Evolutionary conservation across 192 early-diverging fungal species (phyloP).

Genomic region (Spizellomyces sp.): DNA sequence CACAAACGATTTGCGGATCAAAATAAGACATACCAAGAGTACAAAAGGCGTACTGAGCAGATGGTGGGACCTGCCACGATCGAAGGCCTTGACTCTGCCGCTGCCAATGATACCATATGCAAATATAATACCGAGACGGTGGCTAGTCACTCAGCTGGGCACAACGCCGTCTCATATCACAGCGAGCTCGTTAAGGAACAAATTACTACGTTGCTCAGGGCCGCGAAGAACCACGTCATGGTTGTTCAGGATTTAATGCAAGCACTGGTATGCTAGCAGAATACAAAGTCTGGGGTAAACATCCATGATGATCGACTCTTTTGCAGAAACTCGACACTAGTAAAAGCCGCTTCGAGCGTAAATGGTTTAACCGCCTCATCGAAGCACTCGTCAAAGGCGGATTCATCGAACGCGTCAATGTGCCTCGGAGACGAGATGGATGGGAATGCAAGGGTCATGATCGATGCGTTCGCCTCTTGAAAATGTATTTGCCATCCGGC

Average conservation of each 20-base stretch:
- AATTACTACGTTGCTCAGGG: slow-evolving; percentile 54
- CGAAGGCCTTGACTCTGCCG: too few species aligned
- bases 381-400: slow-evolving; percentile 47
- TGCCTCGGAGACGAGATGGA: slow-evolving; percentile 20
- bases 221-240: slow-evolving; percentile 58
- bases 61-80: too few species aligned
- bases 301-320: neutral
- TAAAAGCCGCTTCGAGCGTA: neutral
- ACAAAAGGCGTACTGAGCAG: slow-evolving; percentile 23
- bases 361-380: slow-evolving; percentile 62
- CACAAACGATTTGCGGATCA: slow-evolving; percentile 52
- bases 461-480: slow-evolving; percentile 56
- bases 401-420: slow-evolving; percentile 53
- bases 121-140: too few species aligned
- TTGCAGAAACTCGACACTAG: neutral
- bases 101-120: too few species aligned
- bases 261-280: slow-evolving; percentile 46
- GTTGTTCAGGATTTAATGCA: slow-evolving; percentile 53
- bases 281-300: too few species aligned
- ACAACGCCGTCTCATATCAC: neutral
- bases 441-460: slow-evolving; percentile 5
- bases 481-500: slow-evolving; percentile 32
- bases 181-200: slow-evolving; percentile 56
- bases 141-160: too few species aligned
- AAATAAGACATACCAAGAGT: slow-evolving; percentile 52